Percentiles rank a stretch among this genome's conserved stretches.
These are phyloP conservation scores for Colletotrichum sp. DNA, from an alignment of 2,329 filamentous ascomycete genomes.

Conservation along the genomic window DNA sequence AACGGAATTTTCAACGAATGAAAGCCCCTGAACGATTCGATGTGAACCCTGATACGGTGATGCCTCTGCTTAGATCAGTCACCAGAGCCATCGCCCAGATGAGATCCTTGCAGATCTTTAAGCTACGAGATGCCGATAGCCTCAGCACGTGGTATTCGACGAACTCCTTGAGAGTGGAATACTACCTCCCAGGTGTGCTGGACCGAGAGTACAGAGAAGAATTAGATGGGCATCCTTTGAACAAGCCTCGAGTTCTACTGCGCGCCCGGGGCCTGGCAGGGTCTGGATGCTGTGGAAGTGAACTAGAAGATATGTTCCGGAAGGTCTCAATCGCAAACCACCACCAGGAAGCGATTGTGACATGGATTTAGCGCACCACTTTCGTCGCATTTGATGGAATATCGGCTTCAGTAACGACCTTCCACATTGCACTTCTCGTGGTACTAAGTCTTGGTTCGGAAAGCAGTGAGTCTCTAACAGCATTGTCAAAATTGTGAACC, in stretches of 20 bases:
- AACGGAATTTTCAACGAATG: neutral
- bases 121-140: neutral
- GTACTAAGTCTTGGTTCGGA: neutral
- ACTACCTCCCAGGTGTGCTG: neutral
- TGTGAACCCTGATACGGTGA: neutral
- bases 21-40: neutral
- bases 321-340: neutral
- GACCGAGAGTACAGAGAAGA: neutral
- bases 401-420: no score
- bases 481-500: neutral
- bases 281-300: neutral
- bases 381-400: neutral
- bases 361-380: neutral
- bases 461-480: neutral
- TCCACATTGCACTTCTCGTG: neutral
- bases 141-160: neutral
- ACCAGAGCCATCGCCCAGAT: neutral
- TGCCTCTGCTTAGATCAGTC: neutral
- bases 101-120: neutral
- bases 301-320: neutral
- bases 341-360: neutral
- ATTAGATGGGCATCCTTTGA: neutral
- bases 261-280: neutral
- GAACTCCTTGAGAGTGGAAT: neutral
- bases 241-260: neutral